Evolutionary conservation across 2,329 filamentous ascomycete species (phyloP), one percentile per base, ranked within the genome.

Genomic region (Chrysosporium keratinophilum): DNA sequence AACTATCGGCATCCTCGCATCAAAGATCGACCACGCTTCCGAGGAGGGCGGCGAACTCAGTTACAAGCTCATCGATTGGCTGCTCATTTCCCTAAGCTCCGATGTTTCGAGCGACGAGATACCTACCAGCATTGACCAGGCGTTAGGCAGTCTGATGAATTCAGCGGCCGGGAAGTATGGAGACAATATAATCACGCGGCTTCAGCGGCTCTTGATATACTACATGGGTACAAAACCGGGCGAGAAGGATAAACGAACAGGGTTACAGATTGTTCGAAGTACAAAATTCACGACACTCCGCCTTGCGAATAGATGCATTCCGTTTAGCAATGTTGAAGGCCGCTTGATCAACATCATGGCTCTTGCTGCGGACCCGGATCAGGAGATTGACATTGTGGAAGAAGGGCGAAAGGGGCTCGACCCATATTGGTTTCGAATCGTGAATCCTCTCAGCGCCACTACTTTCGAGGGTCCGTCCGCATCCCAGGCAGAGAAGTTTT

Each of bases 321-420:
- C 85, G 0, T 96, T 88, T 61, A 77, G 77, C 17, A 88, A 95
- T 63, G 77, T 88, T 9, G 76, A 84, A 37, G 93, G 82, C 23
- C 81, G 93, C 47, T 96, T 88, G 87, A 86, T 96, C 45, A 82
- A 96, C 66, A 79, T 97, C 14, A 76, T 96, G 48, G 91, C 90
- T 6, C 74, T 93, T 7, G 82, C 80, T 14, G 83, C 83, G 11
- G 77, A 77, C 2, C 69, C 73, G 2, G 78, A 81, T 49, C 85
- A 90, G 65, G 80, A 86, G 44, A 85, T 83, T 56, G 91, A 97
- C 64, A 83, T 97, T 2, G 71, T 87, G 1, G 93, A 98, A 65
- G 91, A 97, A 71, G 93, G 89, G 1, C 83, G 82, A 57, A 90
- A 88, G 67, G 93, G 93, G 0, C 76, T 96, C 3, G 88, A 95